Base-by-base conservation (phyloP, 176 grass and related monocot species). In the Oryza glaberrima region DNA sequence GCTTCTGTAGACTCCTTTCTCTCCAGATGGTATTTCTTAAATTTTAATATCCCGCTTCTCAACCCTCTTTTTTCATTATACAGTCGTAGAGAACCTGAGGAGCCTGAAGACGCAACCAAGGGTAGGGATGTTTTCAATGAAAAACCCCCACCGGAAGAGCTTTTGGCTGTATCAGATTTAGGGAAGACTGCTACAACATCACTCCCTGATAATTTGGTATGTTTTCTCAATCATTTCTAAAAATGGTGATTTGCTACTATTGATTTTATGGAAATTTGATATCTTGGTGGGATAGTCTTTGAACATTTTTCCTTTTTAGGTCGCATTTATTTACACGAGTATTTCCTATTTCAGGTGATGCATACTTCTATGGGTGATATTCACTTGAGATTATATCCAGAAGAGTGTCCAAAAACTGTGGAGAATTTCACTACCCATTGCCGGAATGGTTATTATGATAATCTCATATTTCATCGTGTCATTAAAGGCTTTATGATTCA, bases 401-500 rank as follows among this genome's bases (percentile, higher is more conserved):
- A 98, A 85, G 96, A 98, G 76, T 98, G 96, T 76, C 96, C 96
- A 69, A 98, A 94, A 95, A 98, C 96, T 46, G 96, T 98, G 70
- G 96, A 98, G 82, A 98, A 98, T 77, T 98, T 98, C 86, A 98
- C 96, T 16, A 98, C 96, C 56, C 93, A 98, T 88, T 94, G 96
- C 72, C 89, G 88, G 82, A 98, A 98, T 30, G 93, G 96, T 45
- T 98, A 98, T 88, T 98, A 98, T 60, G 93, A 98, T 65, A 98
- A 98, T 90, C 88, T 90, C 44, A 95, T 98, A 84, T 98, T 98
- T 86, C 96, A 98, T 73, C 93, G 96, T 72, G 96, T 95, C 81
- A 98, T 98, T 49, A 98, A 94, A 83, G 96, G 96, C 65, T 98
- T 95, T 80, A 98, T 98, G 93, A 79, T 98, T 81, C 96, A 95